Percentiles rank a stretch among this genome's conserved stretches.
Conservation (phyloP, 2,329 filamentous ascomycete species). For the Epicoccum sorghinum region DNA sequence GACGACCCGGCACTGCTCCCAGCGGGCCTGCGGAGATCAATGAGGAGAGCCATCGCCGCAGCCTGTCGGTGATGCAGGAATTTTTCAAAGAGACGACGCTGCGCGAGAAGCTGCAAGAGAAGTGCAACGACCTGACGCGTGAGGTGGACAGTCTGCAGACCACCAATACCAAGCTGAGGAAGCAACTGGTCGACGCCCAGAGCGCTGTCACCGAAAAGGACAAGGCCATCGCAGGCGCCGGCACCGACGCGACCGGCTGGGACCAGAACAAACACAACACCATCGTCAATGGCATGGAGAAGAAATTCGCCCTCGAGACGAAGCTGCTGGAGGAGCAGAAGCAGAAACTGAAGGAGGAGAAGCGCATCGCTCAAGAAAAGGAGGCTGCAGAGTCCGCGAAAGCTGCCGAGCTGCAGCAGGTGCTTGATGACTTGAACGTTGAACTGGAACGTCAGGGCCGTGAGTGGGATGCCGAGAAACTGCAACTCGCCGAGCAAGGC, state of each 20-base stretch:
- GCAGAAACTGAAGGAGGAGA: constrained; percentile 41
- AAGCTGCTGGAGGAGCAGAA: constrained; percentile 41
- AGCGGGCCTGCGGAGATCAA: constrained; percentile 39
- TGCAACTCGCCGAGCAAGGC: constrained; percentile 42
- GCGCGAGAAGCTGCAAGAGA: constrained; percentile 46
- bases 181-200: constrained; percentile 40
- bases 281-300: constrained; percentile 43
- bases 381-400: constrained; percentile 40
- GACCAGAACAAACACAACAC: constrained; percentile 30
- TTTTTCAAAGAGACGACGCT: constrained; percentile 48
- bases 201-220: constrained; percentile 41
- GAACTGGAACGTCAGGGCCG: constrained; percentile 44
- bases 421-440: constrained; percentile 42
- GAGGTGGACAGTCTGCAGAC: constrained; percentile 41
- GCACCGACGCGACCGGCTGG: constrained; percentile 18
- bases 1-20: constrained; percentile 43
- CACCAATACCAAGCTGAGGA: constrained; percentile 40
- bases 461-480: constrained; percentile 46
- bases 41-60: constrained; percentile 39
- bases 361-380: constrained; percentile 37
- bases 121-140: constrained; percentile 40
- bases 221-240: constrained; percentile 31
- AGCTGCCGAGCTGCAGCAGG: constrained; percentile 43
- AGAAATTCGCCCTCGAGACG: constrained; percentile 43
- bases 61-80: constrained; percentile 47